phyloP scores from a whole-genome alignment of 345 rosid genomes.

The Chamaenerion angustifolium region DNA sequence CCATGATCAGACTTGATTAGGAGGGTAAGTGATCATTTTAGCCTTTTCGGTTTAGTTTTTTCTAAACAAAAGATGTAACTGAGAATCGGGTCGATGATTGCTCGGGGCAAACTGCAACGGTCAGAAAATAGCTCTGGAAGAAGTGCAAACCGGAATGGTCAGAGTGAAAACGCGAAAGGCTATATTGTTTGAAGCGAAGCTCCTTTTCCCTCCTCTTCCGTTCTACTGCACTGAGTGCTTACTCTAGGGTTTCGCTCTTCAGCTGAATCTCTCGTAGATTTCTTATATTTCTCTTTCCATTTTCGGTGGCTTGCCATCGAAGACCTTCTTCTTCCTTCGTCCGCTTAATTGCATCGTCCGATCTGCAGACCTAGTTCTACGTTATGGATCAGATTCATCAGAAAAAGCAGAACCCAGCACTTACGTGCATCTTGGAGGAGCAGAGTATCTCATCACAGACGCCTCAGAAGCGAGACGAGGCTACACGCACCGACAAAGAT shows the following conservation, averaged over 20 bases:
- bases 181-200: background rate
- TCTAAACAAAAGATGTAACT: too few species aligned
- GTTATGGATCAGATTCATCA: conserved; percentile 6
- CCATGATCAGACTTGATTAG: too few species aligned
- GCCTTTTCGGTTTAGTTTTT: too few species aligned
- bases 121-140: background rate
- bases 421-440: background rate
- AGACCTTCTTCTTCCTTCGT: background rate
- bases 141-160: conserved; percentile 1
- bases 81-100: too few species aligned
- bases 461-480: conserved; percentile 9
- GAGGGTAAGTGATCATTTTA: too few species aligned
- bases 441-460: conserved; percentile 2
- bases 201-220: conserved; percentile 5
- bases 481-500: background rate
- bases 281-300: background rate
- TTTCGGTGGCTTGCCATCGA: background rate
- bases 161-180: background rate
- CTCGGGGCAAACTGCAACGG: conserved; percentile 1
- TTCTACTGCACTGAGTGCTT: background rate
- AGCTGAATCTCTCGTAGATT: background rate
- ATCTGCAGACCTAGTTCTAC: too few species aligned
- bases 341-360: background rate
- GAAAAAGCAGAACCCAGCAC: conserved; percentile 2
- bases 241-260: conserved; percentile 7